These are phyloP conservation scores for Suillus alpinus DNA, from an alignment of 768 basidiomycete species.

Conservation along the genomic window DNA sequence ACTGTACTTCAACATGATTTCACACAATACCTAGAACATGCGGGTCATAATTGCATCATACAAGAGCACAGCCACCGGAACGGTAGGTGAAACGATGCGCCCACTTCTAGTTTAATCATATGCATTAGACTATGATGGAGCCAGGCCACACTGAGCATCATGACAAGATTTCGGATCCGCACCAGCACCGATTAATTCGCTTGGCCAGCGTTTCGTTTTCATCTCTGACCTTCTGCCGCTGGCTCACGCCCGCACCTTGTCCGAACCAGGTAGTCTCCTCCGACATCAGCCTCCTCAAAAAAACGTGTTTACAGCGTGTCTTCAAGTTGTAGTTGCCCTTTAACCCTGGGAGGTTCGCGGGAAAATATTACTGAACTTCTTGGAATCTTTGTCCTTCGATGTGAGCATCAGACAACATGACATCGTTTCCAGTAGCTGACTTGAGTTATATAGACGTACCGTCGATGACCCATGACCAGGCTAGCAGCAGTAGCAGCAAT, in stretches of 20 bases:
- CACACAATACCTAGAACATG: background rate
- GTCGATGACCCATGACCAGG: constrained; percentile 25
- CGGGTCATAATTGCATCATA: background rate
- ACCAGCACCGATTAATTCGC: background rate
- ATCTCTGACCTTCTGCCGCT: constrained; percentile 12
- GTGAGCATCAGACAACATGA: constrained; percentile 15
- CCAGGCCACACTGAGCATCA: background rate
- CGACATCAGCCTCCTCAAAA: constrained; percentile 17
- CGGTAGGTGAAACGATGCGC: background rate
- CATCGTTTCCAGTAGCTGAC: constrained; percentile 2
- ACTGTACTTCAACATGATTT: background rate
- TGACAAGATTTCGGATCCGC: background rate
- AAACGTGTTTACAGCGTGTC: constrained; percentile 32
- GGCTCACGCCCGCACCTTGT: constrained; percentile 10
- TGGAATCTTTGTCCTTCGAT: constrained; percentile 10
- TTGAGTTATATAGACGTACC: constrained; percentile 5
- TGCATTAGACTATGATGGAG: background rate
- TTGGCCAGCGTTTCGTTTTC: background rate
- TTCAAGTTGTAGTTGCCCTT: constrained; percentile 23
- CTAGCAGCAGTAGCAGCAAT: constrained; percentile 11
- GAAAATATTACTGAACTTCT: constrained; percentile 18
- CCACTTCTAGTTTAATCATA: background rate
- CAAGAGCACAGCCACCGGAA: background rate
- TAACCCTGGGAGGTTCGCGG: constrained; percentile 21
- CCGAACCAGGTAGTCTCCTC: constrained; percentile 18